Evolutionary conservation across 179 eudicot genomes (phyloP).

Genomic region (Silene coronaria): DNA sequence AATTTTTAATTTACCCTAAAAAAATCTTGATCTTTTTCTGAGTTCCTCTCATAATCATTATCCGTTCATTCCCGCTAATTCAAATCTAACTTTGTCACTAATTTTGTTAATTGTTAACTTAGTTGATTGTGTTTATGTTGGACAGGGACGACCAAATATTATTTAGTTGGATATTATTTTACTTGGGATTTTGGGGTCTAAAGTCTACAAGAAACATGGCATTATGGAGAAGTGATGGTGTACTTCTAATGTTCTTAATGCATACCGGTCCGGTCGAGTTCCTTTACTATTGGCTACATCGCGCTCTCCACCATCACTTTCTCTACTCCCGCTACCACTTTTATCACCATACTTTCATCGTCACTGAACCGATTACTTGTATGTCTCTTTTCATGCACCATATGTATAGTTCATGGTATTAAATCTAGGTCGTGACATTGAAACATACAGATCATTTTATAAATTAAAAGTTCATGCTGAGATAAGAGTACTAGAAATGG

Average conservation of each 20-base stretch:
- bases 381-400: not conserved
- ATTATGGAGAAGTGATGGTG: conserved; percentile 44
- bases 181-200: conserved; percentile 16
- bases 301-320: conserved; percentile 63
- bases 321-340: conserved; percentile 65
- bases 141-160: conserved; percentile 65
- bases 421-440: too few relatives aligned
- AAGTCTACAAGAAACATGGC: conserved; percentile 27
- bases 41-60: too few relatives aligned
- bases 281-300: conserved; percentile 60
- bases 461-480: too few relatives aligned
- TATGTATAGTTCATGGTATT: too few relatives aligned
- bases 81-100: too few relatives aligned
- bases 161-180: conserved; percentile 35
- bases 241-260: conserved; percentile 28
- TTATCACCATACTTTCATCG: conserved; percentile 64
- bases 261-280: conserved; percentile 64
- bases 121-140: not conserved
- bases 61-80: too few relatives aligned
- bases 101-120: not conserved
- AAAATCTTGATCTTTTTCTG: too few relatives aligned
- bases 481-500: too few relatives aligned
- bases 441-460: too few relatives aligned
- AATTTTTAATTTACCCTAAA: too few relatives aligned
- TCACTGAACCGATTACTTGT: conserved; percentile 62